A percentile compares a stretch with the other conserved stretches of the same genome.
Conservation (phyloP, 1,284 basidiomycete genomes). For the Taiwanofungus camphoratus region DNA sequence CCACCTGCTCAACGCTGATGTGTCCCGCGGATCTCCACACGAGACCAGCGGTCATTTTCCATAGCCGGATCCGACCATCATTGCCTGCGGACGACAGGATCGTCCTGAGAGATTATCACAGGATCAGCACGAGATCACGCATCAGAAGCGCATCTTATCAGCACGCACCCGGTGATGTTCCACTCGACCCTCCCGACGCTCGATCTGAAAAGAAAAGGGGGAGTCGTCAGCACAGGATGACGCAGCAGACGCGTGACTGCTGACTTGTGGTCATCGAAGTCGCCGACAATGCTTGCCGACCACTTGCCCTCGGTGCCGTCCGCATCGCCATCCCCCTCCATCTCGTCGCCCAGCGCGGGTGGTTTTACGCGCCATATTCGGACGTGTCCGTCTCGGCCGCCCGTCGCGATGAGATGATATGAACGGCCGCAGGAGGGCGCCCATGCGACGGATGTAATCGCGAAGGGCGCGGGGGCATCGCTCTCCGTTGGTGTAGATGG, state of each 20-base stretch:
- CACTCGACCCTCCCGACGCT: conserved; percentile 73
- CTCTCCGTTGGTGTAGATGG: conserved; percentile 20
- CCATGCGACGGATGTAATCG: conserved; percentile 83
- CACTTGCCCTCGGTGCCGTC: conserved; percentile 52
- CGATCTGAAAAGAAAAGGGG: conserved; percentile 36
- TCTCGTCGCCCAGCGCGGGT: conserved; percentile 27
- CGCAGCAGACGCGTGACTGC: conserved; percentile 15
- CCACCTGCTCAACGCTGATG: conserved; percentile 69
- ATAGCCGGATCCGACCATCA: conserved; percentile 82
- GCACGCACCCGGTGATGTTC: conserved; percentile 79
- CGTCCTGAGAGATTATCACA: conserved; percentile 46
- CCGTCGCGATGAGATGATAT: conserved; percentile 89
- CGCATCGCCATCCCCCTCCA: conserved; percentile 31
- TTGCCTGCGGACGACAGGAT: conserved; percentile 86
- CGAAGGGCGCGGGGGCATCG: conserved; percentile 39
- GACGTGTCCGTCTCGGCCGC: conserved; percentile 79
- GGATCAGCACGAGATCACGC: background rate
- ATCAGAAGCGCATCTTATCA: conserved; percentile 22
- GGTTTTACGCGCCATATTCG: conserved; percentile 82
- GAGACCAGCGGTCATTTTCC: conserved; percentile 76
- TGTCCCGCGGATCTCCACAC: conserved; percentile 76
- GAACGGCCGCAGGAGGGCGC: conserved; percentile 87
- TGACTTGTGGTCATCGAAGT: conserved; percentile 82
- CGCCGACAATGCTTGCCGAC: conserved; percentile 71
- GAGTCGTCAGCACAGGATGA: background rate